Evolutionary conservation across 257 asterid genomes (phyloP), one percentile per base, ranked within the genome.

Genomic region (Ocimum tenuiflorum): DNA sequence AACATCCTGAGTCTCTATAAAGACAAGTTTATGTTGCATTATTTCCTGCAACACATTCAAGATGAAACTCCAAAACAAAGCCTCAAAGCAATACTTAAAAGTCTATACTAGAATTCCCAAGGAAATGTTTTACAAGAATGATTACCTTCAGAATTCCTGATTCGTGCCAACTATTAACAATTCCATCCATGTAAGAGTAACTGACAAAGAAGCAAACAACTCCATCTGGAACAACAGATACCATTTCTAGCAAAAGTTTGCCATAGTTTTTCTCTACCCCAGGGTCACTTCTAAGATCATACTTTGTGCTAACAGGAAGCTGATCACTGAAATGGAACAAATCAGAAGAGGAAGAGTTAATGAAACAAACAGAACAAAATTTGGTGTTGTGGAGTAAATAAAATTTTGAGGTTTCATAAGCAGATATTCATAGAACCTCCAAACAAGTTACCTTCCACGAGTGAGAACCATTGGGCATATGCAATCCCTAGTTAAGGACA

Each of bases 381-480:
- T 42, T 69, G 68, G 38, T 19, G 49, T n/a, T n/a, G 36, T 38
- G 36, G 59, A 56, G 35, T 33, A 20, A 47, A 59, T 14, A 23
- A 60, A 54, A 47, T 47, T 60, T 50, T 54, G n/a, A 53, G 67
- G 48, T 45, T 56, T 20, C 15, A 63, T 9, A 69, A 52, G 15
- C 46, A 59, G 60, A 63, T 20, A 29, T 31, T 29, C 50, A 68
- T 33, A 63, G 57, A 63, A 49, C n/a, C 31, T 33, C 43, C 45
- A 55, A 43, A 47, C 57, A 42, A 72, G 61, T 73, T 68, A 86
- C 97, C 99, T 89, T 79, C 99, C 99, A 55, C 99, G 89, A 3
- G 96, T 79, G 71, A 94, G 95, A 73, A 94, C 95, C 99, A 94
- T 94, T 0, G 99, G 99, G 78, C 97, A 94, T 78, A 94, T 94